Conservation (phyloP, 2,329 filamentous ascomycete species). For the Fonsecaea pugnacius region DNA sequence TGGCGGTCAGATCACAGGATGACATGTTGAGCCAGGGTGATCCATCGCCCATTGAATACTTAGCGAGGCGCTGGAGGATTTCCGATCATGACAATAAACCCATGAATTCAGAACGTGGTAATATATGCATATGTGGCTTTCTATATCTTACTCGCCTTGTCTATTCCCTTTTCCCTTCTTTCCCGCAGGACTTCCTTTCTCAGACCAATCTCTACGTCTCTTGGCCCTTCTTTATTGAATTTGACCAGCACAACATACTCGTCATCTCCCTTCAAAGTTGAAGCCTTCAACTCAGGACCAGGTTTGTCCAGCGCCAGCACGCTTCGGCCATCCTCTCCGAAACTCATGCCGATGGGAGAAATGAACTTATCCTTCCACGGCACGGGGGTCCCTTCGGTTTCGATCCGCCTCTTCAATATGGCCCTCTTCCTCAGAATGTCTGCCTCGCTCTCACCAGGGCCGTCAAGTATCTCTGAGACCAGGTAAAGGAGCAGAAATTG, state of each 20-base stretch:
- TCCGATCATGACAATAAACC: neutral
- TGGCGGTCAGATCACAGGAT: slow-evolving; percentile 2
- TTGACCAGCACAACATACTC: slow-evolving; percentile 63
- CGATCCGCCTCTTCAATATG: slow-evolving; percentile 53
- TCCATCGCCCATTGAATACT: neutral
- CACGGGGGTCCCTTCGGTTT: slow-evolving; percentile 42
- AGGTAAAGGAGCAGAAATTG: slow-evolving; percentile 69
- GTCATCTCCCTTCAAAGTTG: slow-evolving; percentile 54
- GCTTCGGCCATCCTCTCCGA: slow-evolving; percentile 53
- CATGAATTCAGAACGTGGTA: neutral
- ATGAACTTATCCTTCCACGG: slow-evolving; percentile 56
- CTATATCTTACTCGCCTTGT: slow-evolving; percentile 21
- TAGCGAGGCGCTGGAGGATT: slow-evolving; percentile 32
- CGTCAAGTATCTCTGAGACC: slow-evolving; percentile 49
- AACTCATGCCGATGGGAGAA: slow-evolving; percentile 46
- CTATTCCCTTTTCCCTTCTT: slow-evolving; percentile 31
- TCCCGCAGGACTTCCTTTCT: slow-evolving; percentile 53
- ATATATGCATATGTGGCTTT: neutral
- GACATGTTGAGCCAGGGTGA: neutral
- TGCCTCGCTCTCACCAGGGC: slow-evolving; percentile 14
- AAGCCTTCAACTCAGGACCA: slow-evolving; percentile 59
- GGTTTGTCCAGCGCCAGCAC: slow-evolving; percentile 60
- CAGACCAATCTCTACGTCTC: slow-evolving; percentile 58
- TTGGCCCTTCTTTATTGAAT: slow-evolving; percentile 61
- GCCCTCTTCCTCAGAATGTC: slow-evolving; percentile 45